Evolutionary conservation across 768 basidiomycete species (phyloP).

Genomic region (Clitopilus passeckerianus): DNA sequence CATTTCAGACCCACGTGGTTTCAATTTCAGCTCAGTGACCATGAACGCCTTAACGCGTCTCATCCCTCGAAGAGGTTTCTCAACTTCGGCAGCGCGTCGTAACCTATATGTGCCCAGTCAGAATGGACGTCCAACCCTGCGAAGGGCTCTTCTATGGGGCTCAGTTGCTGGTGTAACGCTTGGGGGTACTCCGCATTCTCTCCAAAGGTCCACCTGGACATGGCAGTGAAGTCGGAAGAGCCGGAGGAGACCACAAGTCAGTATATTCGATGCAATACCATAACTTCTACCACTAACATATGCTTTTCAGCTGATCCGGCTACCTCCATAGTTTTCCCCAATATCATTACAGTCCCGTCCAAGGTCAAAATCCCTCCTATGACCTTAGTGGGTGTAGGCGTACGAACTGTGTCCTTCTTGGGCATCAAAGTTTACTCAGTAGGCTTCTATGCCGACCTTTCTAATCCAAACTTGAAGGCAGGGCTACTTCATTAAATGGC

Average conservation of each 20-base stretch:
- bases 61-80: background rate
- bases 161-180: slow-evolving; percentile 3
- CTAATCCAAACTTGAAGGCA: slow-evolving; percentile 32
- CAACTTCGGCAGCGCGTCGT: background rate
- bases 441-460: slow-evolving; percentile 83
- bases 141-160: background rate
- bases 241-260: background rate
- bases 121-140: background rate
- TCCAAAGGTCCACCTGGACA: slow-evolving; percentile 4
- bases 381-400: slow-evolving; percentile 78
- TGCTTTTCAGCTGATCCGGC: slow-evolving; percentile 57
- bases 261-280: background rate
- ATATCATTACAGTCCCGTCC: slow-evolving; percentile 55
- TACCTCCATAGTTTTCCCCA: slow-evolving; percentile 72
- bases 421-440: slow-evolving; percentile 86
- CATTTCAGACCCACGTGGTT: background rate
- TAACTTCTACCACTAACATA: background rate
- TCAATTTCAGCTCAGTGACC: background rate
- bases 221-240: slow-evolving; percentile 2
- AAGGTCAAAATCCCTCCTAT: slow-evolving; percentile 58
- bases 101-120: background rate
- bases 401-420: slow-evolving; percentile 85
- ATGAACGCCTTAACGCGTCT: background rate
- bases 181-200: slow-evolving; percentile 1
- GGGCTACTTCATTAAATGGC: background rate